phyloP scores from a whole-genome alignment of 305 asterid genomes.

The Fraxinus sp. region DNA sequence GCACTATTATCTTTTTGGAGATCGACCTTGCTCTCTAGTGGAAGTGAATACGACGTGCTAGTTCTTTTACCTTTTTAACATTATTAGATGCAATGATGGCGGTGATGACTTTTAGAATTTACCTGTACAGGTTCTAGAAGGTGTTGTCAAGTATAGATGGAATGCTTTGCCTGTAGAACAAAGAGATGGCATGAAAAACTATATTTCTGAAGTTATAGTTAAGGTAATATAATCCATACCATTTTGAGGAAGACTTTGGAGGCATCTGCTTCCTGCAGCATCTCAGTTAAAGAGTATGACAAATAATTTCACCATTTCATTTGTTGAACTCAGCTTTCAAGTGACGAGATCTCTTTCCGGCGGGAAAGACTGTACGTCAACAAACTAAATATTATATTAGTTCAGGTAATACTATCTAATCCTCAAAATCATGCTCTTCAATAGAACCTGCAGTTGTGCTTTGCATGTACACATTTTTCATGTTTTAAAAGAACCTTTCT shows the following conservation, averaged over 20 bases:
- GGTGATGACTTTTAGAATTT: conserved; percentile 15
- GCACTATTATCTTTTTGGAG: neutral
- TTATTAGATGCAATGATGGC: conserved; percentile 21
- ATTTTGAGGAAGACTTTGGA: neutral
- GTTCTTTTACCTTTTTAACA: neutral
- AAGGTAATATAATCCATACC: conserved; percentile 50
- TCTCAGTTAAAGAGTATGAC: conserved; percentile 1
- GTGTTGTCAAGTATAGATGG: conserved; percentile 98
- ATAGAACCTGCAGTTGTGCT: neutral
- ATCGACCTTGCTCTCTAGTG: neutral
- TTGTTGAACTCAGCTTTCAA: conserved; percentile 62
- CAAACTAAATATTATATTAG: conserved; percentile 84
- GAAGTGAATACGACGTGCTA: neutral
- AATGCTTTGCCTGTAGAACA: conserved; percentile 94
- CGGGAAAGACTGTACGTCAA: conserved; percentile 84
- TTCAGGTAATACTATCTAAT: conserved; percentile 62
- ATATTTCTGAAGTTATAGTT: conserved; percentile 95
- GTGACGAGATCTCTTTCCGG: conserved; percentile 88
- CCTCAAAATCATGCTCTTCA: conserved; percentile 15
- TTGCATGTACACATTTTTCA: neutral
- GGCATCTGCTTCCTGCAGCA: neutral
- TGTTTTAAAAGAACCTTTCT: neutral
- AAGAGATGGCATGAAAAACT: conserved; percentile 98
- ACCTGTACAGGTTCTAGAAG: conserved; percentile 80
- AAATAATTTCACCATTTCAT: conserved; percentile 19